Evolutionary conservation across 2,329 filamentous ascomycete genomes (phyloP).

Genomic region (Fusarium dlaminii): DNA sequence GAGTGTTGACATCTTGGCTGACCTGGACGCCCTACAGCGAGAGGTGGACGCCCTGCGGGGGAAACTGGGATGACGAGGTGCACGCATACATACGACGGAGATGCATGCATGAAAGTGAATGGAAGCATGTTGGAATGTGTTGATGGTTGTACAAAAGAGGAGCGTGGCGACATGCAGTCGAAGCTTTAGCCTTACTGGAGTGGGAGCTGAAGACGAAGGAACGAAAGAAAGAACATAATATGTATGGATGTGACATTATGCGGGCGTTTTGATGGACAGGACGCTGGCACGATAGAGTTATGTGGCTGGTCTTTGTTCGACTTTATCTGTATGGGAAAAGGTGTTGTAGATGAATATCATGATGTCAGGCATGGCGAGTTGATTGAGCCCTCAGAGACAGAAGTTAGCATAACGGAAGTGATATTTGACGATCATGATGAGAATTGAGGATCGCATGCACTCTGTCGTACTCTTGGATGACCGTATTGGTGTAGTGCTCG

Average conservation of each 20-base stretch:
- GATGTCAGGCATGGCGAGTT: conserved; percentile 20
- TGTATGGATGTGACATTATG: conserved; percentile 20
- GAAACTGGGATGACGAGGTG: conserved; percentile 40
- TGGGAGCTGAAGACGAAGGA: conserved; percentile 1
- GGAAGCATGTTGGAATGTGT: conserved; percentile 4
- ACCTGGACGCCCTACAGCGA: conserved; percentile 75
- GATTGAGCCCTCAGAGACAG: conserved; percentile 12
- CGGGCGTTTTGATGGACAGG: conserved; percentile 32
- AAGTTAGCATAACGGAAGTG: conserved; percentile 7
- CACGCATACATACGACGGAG: background rate
- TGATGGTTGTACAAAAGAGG: conserved; percentile 19
- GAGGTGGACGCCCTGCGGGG: conserved; percentile 75
- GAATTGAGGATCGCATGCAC: background rate
- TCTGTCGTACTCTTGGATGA: background rate
- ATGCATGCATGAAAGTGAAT: background rate
- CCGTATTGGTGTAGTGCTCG: conserved; percentile 4
- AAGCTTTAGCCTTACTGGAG: conserved; percentile 5
- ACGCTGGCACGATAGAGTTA: conserved; percentile 34
- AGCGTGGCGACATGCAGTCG: conserved; percentile 10
- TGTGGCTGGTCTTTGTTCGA: conserved; percentile 9
- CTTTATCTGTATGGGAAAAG: conserved; percentile 21
- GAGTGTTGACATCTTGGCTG: conserved; percentile 72
- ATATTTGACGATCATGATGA: conserved; percentile 13
- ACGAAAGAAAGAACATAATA: background rate
- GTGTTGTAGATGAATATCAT: conserved; percentile 32